phyloP scores from a whole-genome alignment of 148 eudicot genomes.

The Cornus controversa region DNA sequence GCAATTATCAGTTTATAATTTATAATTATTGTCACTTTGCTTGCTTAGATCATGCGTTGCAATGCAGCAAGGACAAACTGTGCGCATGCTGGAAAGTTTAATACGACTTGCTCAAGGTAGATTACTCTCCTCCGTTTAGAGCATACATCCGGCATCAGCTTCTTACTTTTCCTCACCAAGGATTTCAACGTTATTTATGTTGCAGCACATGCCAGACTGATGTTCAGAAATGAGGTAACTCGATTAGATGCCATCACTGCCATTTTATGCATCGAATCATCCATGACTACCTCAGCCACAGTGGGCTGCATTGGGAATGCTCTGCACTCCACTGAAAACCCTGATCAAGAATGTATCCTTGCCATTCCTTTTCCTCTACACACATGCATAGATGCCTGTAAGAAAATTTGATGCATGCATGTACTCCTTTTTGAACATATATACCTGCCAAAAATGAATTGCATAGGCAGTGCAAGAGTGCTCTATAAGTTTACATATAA shows the following conservation, averaged over 20 bases:
- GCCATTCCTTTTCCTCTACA: neutral
- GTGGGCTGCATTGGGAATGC: conserved; percentile 91
- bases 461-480: neutral
- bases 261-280: conserved; percentile 92
- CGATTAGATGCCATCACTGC: conserved; percentile 86
- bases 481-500: neutral
- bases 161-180: neutral
- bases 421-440: neutral
- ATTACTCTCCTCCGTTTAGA: no score
- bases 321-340: conserved; percentile 81
- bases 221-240: conserved; percentile 91
- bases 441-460: neutral
- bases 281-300: conserved; percentile 96
- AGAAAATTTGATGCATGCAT: no score
- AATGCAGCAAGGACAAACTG: conserved; percentile 81
- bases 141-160: neutral
- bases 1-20: neutral
- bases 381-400: neutral
- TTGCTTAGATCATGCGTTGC: conserved; percentile 7
- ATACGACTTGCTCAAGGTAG: conserved; percentile 89
- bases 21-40: neutral
- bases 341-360: conserved; percentile 84
- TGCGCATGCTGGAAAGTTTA: conserved; percentile 92
- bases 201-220: conserved; percentile 91
- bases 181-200: neutral